Evolutionary conservation across 1,284 basidiomycete genomes (phyloP).

Genomic region (Tilletiopsis washingtonensis): DNA sequence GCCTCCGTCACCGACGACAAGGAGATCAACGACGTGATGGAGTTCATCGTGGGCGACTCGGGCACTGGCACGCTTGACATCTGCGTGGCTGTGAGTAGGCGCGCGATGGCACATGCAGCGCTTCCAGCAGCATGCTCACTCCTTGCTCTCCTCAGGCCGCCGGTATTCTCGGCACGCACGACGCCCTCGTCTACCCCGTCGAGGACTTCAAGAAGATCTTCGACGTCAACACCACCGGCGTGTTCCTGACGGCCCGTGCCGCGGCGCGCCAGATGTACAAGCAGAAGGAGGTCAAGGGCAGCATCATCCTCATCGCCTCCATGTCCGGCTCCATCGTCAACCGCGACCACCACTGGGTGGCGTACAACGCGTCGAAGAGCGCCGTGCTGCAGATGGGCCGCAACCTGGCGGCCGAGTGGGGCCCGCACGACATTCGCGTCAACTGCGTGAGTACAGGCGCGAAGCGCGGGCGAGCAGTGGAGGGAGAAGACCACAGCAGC

Average conservation of each 20-base stretch:
- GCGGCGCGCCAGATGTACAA: constrained; percentile 65
- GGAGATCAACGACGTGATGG: constrained; percentile 44
- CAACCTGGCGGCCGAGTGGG: constrained; percentile 76
- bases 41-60: constrained; percentile 42
- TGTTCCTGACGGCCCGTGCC: constrained; percentile 68
- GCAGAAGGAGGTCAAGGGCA: constrained; percentile 63
- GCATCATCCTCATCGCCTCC: constrained; percentile 73
- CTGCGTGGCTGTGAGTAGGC: constrained; percentile 54
- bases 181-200: constrained; percentile 64
- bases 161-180: constrained; percentile 60
- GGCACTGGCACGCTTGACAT: constrained; percentile 59
- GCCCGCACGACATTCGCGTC: constrained; percentile 55
- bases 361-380: constrained; percentile 73
- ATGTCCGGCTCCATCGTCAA: constrained; percentile 81
- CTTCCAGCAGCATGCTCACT: no score
- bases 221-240: constrained; percentile 65
- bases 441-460: no score
- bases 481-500: no score
- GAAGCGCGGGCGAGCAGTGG: no score
- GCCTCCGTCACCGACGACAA: constrained; percentile 56
- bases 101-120: no score
- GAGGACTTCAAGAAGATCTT: constrained; percentile 59
- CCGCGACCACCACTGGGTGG: constrained; percentile 61
- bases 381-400: constrained; percentile 73
- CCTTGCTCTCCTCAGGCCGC: constrained; percentile 58